These are phyloP conservation scores for Trichoderma orchidacearum DNA, from an alignment of 495 filamentous ascomycete genomes.

Conservation along the genomic window DNA sequence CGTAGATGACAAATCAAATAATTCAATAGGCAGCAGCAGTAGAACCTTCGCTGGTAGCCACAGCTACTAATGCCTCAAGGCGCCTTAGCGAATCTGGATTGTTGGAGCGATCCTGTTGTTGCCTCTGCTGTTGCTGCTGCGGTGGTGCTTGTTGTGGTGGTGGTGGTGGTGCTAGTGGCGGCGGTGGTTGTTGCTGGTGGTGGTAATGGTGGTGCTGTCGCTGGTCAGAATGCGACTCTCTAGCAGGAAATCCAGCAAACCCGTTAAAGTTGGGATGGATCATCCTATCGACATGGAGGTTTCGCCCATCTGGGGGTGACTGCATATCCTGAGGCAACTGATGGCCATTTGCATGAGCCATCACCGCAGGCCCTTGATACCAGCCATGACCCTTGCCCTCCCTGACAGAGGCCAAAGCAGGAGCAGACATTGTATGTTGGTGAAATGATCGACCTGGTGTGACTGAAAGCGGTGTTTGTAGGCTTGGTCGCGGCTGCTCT, in stretches of 20 bases:
- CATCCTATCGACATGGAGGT: constrained; percentile 29
- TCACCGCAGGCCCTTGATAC: constrained; percentile 46
- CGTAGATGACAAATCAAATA: neutral
- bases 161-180: constrained; percentile 4
- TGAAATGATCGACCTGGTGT: constrained; percentile 7
- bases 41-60: constrained; percentile 72
- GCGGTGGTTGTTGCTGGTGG: constrained; percentile 8
- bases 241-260: constrained; percentile 29
- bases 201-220: neutral
- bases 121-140: constrained; percentile 5
- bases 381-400: constrained; percentile 52
- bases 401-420: constrained; percentile 34
- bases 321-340: constrained; percentile 22
- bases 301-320: constrained; percentile 20
- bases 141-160: neutral
- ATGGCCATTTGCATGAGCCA: constrained; percentile 12
- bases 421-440: constrained; percentile 38
- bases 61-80: constrained; percentile 76
- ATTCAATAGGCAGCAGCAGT: constrained; percentile 35
- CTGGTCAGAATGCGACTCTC: constrained; percentile 9
- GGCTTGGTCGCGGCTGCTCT: constrained; percentile 12
- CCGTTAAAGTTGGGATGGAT: constrained; percentile 31
- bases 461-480: neutral
- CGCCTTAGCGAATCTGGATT: constrained; percentile 40
- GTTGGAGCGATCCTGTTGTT: constrained; percentile 8